phyloP scores from a whole-genome alignment of 2,329 filamentous ascomycete genomes.

The Mollisia scopiformis region DNA sequence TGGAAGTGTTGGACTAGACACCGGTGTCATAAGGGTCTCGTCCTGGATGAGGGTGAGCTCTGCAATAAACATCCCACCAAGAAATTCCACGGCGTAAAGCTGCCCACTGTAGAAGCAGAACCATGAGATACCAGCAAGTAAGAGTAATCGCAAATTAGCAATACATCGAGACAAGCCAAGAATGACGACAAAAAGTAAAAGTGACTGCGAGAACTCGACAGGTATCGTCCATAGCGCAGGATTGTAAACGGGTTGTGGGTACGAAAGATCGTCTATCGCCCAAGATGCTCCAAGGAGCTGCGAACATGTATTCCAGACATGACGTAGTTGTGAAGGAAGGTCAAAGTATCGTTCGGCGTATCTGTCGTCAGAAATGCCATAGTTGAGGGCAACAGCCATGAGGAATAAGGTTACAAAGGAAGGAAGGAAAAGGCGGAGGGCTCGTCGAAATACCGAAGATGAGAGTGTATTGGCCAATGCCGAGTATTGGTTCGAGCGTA shows the following conservation, averaged over 20 bases:
- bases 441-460: conserved; percentile 50
- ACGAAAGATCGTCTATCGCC: conserved; percentile 23
- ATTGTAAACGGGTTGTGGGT: conserved; percentile 29
- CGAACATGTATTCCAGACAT: conserved; percentile 45
- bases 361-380: conserved; percentile 48
- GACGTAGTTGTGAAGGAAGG: conserved; percentile 43
- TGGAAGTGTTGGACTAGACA: conserved; percentile 26
- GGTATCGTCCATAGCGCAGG: conserved; percentile 38
- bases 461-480: conserved; percentile 44
- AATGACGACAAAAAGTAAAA: conserved; percentile 33
- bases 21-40: conserved; percentile 16
- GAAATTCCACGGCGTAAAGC: conserved; percentile 43
- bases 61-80: conserved; percentile 49
- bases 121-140: conserved; percentile 26
- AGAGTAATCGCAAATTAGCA: conserved; percentile 26
- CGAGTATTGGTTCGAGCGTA: conserved; percentile 43
- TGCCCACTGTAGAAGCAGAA: conserved; percentile 34
- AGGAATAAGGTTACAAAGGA: conserved; percentile 47
- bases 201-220: conserved; percentile 35
- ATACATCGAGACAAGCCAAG: conserved; percentile 32
- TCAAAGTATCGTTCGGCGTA: conserved; percentile 41
- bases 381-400: conserved; percentile 48
- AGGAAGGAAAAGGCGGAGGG: conserved; percentile 50
- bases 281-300: conserved; percentile 31
- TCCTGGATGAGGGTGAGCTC: conserved; percentile 46